phyloP scores from a whole-genome alignment of 768 basidiomycete genomes.

The Tulasnella sp. region DNA sequence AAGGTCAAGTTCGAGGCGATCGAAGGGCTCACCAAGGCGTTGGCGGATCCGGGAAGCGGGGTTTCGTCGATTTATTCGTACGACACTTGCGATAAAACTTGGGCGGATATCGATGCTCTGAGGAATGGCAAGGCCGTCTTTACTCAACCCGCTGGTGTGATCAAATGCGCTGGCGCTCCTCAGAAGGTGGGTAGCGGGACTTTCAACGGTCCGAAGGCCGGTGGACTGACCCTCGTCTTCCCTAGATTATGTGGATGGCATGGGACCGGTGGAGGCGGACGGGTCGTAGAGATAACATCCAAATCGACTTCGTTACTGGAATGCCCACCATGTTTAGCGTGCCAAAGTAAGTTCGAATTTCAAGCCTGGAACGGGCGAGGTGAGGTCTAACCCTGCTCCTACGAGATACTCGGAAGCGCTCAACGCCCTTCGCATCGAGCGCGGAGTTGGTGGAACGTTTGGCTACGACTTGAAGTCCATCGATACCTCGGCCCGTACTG shows the following conservation, averaged over 20 bases:
- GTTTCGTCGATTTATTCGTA: conserved; percentile 93
- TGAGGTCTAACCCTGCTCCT: not conserved
- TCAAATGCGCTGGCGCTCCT: conserved; percentile 74
- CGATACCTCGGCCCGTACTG: conserved; percentile 63
- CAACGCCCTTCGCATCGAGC: conserved; percentile 66
- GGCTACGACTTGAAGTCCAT: conserved; percentile 76
- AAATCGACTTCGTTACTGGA: conserved; percentile 79
- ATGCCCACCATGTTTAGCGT: conserved; percentile 96
- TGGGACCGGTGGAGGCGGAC: conserved; percentile 75
- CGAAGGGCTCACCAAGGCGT: conserved; percentile 65
- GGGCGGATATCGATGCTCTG: conserved; percentile 73
- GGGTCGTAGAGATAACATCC: conserved; percentile 52
- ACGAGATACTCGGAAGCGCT: conserved; percentile 74
- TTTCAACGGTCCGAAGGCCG: not conserved
- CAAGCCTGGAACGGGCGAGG: not conserved
- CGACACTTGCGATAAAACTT: conserved; percentile 83
- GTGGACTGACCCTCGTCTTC: not conserved
- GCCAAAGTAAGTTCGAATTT: conserved; percentile 52
- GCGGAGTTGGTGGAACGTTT: conserved; percentile 78
- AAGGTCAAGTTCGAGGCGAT: conserved; percentile 81
- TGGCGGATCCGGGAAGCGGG: conserved; percentile 69
- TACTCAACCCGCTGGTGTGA: conserved; percentile 86
- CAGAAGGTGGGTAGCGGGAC: conserved; percentile 51
- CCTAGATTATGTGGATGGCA: conserved; percentile 91
- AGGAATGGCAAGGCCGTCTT: conserved; percentile 82